These are phyloP conservation scores for Tetrahymena thermophila DNA, from an alignment of 73 alveolate genomes.

Conservation along the genomic window DNA sequence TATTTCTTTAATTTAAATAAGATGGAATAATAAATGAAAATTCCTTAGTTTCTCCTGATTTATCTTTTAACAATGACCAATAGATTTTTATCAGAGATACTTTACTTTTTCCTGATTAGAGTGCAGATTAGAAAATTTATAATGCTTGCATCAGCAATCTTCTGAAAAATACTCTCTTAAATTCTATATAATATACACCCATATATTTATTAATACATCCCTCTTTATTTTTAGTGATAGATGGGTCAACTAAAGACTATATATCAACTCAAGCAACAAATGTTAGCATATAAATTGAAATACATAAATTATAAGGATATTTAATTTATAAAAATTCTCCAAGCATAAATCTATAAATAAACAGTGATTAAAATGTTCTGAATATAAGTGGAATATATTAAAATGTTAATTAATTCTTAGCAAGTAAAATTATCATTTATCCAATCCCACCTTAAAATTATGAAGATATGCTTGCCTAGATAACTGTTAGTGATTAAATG, in stretches of 20 bases:
- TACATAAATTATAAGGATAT: background rate
- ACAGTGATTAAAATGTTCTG: background rate
- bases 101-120: background rate
- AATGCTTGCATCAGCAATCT: background rate
- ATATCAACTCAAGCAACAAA: background rate
- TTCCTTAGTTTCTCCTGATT: background rate
- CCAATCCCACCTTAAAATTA: background rate
- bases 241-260: background rate
- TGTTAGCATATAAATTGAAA: background rate
- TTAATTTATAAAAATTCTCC: no score
- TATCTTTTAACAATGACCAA: background rate
- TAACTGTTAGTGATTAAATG: background rate
- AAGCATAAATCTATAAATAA: no score
- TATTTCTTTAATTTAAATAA: background rate
- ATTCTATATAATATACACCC: background rate
- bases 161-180: background rate
- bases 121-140: background rate
- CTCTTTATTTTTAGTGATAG: background rate
- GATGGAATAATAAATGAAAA: background rate
- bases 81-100: background rate
- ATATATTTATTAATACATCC: background rate
- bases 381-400: background rate
- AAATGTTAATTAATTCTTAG: background rate
- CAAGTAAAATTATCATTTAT: no score
- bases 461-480: background rate